Conservation (phyloP, 306 rosid genomes). For the Gastrolobium villosum region DNA sequence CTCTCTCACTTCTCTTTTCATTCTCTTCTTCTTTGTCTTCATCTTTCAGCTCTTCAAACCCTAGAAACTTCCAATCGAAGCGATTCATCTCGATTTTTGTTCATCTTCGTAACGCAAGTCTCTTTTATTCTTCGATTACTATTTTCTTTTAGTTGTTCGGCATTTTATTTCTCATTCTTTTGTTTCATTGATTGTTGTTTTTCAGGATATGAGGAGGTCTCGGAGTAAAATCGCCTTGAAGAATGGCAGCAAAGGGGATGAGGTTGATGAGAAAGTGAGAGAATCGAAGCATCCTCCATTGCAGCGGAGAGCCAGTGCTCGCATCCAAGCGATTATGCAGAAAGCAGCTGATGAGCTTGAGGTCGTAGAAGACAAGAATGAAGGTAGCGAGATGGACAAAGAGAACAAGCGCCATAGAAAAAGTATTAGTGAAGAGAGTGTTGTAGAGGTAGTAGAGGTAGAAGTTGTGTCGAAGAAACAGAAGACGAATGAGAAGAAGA, state of each 20-base stretch:
- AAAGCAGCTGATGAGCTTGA: conserved; percentile 51
- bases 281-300: not conserved
- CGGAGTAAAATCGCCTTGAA: not conserved
- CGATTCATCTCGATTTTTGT: not conserved
- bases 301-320: conserved; percentile 58
- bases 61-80: conserved; percentile 36
- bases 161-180: not conserved
- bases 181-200: not conserved
- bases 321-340: conserved; percentile 52
- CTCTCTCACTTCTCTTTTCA: not conserved
- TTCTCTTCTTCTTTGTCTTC: not conserved
- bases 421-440: conserved; percentile 5
- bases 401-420: conserved; percentile 17
- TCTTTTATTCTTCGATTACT: not conserved
- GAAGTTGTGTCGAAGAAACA: no score
- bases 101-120: not conserved
- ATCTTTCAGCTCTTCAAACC: conserved; percentile 38
- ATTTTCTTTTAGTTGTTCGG: not conserved
- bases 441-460: not conserved
- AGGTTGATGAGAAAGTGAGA: not conserved
- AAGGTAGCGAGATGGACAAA: not conserved
- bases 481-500: no score
- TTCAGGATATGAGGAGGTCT: conserved; percentile 16
- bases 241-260: not conserved
- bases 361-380: not conserved